These are phyloP conservation scores for Lipomyces chichibuensis DNA, from an alignment of 805 yeast genomes.

Conservation along the genomic window DNA sequence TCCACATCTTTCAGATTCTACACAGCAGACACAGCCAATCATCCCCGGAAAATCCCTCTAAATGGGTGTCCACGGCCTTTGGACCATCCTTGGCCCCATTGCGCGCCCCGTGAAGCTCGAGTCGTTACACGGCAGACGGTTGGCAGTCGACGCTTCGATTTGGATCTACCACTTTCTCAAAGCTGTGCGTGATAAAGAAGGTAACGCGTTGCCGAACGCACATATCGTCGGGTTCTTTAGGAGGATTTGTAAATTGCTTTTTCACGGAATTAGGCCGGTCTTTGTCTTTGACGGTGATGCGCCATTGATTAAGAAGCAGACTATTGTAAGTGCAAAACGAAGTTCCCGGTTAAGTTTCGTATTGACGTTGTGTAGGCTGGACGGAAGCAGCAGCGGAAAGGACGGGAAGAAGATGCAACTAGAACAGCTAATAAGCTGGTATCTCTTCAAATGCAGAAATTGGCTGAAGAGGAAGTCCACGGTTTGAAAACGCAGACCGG, in stretches of 20 bases:
- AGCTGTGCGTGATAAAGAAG: constrained; percentile 87
- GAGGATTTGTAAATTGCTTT: constrained; percentile 85
- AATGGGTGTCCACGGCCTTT: constrained; percentile 96
- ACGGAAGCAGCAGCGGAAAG: constrained; percentile 74
- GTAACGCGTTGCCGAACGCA: constrained; percentile 72
- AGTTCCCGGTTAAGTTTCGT: not conserved
- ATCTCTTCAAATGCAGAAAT: constrained; percentile 74
- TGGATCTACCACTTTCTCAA: constrained; percentile 97
- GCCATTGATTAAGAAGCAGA: constrained; percentile 76
- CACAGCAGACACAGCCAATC: not conserved
- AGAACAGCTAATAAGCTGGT: constrained; percentile 79
- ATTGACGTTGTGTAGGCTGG: constrained; percentile 41
- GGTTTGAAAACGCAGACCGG: constrained; percentile 17
- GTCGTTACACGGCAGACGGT: constrained; percentile 69
- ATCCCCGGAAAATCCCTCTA: not conserved
- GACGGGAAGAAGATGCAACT: constrained; percentile 67
- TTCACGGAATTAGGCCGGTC: constrained; percentile 83
- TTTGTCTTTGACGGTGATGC: constrained; percentile 97
- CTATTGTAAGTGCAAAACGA: constrained; percentile 51
- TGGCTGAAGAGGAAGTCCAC: constrained; percentile 46
- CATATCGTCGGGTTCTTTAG: constrained; percentile 96
- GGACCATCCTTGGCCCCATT: constrained; percentile 89
- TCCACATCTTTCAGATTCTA: not conserved
- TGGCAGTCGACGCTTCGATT: constrained; percentile 97
- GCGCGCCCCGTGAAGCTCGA: constrained; percentile 90